phyloP scores from a whole-genome alignment of 306 rosid species.

The Cucurbita ficifolia region DNA sequence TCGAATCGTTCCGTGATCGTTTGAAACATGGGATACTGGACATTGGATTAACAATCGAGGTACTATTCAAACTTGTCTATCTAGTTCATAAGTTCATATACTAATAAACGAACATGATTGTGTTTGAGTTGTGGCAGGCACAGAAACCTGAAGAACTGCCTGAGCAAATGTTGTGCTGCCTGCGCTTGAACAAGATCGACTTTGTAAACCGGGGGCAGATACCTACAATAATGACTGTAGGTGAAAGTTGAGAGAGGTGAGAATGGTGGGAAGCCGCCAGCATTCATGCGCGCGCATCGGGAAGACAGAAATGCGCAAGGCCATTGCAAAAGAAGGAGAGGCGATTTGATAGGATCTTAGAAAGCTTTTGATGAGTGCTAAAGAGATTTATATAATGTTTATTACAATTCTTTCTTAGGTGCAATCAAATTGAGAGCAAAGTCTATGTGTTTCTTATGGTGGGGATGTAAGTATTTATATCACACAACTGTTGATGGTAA shows the following conservation, averaged over 20 bases:
- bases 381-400: not conserved
- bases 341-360: not conserved
- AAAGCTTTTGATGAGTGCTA: not conserved
- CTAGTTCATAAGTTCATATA: not conserved
- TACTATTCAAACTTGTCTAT: slow-evolving; percentile 9
- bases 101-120: not conserved
- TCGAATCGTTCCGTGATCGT: slow-evolving; percentile 67
- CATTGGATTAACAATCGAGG: slow-evolving; percentile 90
- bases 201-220: slow-evolving; percentile 71
- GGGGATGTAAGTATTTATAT: not conserved
- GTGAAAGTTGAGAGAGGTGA: slow-evolving; percentile 14
- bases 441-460: not conserved
- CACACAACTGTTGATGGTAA: not conserved
- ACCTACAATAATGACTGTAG: slow-evolving; percentile 45
- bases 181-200: slow-evolving; percentile 65
- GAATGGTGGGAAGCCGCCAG: not conserved
- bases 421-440: not conserved
- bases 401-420: not conserved
- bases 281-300: not conserved
- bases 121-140: slow-evolving; percentile 37
- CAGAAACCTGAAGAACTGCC: slow-evolving; percentile 86
- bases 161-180: slow-evolving; percentile 67
- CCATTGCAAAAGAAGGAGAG: not conserved
- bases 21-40: slow-evolving; percentile 49
- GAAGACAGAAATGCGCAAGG: not conserved